Evolutionary conservation across 139 green algal genomes (phyloP).

Genomic region (Zygnema circumcarinatum): DNA sequence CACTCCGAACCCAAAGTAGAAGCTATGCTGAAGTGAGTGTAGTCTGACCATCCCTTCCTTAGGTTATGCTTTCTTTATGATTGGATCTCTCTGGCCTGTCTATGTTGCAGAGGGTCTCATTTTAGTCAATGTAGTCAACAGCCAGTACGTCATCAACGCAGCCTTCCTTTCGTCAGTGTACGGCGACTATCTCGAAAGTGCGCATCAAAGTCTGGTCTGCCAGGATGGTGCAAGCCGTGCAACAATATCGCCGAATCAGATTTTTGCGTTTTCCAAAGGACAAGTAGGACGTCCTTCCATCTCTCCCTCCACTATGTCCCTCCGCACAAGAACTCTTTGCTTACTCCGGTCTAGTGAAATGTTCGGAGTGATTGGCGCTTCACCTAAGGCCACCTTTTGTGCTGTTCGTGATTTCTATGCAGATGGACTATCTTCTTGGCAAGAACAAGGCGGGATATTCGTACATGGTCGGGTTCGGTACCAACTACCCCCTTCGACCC

Average conservation of each 20-base stretch:
- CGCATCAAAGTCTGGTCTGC: not conserved
- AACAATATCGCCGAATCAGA: not conserved
- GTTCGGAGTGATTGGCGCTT: not conserved
- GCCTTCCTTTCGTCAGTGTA: constrained; percentile 13
- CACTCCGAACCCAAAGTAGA: too few species aligned
- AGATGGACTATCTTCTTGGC: constrained; percentile 53
- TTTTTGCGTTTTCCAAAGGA: not conserved
- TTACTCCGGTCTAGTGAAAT: not conserved
- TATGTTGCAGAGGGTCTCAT: too few species aligned
- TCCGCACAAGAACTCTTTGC: not conserved
- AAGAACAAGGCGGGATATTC: constrained; percentile 29
- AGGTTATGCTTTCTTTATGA: too few species aligned
- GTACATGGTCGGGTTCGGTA: constrained; percentile 57
- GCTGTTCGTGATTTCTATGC: too few species aligned
- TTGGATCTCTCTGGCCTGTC: too few species aligned
- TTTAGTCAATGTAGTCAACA: constrained; percentile 20
- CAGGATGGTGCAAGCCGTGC: too few species aligned
- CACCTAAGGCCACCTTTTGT: not conserved
- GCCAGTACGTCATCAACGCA: constrained; percentile 27
- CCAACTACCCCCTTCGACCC: constrained; percentile 27
- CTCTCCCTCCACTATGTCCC: constrained; percentile 1
- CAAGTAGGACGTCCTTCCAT: not conserved
- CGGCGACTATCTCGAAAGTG: constrained; percentile 24
- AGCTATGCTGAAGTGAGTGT: too few species aligned
- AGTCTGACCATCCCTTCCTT: too few species aligned